Percentiles rank a stretch among this genome's conserved stretches.
phyloP scores from a whole-genome alignment of 2,329 filamentous ascomycete species.

The Microdochium bolleyi region DNA sequence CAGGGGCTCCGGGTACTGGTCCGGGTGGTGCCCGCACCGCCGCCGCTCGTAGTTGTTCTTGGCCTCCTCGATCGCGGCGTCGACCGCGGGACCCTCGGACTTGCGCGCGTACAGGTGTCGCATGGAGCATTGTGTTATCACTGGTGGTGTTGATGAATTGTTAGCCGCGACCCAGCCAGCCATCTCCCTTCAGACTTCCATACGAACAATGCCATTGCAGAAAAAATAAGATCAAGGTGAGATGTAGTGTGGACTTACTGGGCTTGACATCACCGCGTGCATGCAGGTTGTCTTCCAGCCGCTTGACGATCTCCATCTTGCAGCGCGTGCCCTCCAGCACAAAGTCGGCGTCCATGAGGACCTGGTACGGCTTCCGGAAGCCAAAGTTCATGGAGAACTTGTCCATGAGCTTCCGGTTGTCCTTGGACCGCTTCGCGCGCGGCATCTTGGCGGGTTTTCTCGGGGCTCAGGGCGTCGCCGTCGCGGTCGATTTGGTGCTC shows the following conservation, averaged over 20 bases:
- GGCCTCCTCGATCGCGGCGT: constrained; percentile 61
- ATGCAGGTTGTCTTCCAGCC: constrained; percentile 75
- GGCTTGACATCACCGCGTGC: constrained; percentile 66
- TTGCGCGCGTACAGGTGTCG: constrained; percentile 65
- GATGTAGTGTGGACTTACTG: constrained; percentile 41
- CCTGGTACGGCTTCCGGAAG: constrained; percentile 91
- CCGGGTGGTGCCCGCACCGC: constrained; percentile 69
- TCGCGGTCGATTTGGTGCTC: too few relatives aligned
- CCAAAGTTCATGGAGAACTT: constrained; percentile 81
- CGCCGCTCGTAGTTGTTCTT: constrained; percentile 66
- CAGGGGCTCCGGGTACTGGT: constrained; percentile 63
- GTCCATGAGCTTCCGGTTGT: constrained; percentile 88
- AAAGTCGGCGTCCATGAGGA: constrained; percentile 81
- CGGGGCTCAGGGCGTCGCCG: too few relatives aligned
- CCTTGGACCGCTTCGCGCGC: constrained; percentile 58
- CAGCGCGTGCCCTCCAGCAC: constrained; percentile 72
- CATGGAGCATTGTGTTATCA: constrained; percentile 78
- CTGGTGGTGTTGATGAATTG: constrained; percentile 21
- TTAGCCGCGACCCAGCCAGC: too few relatives aligned
- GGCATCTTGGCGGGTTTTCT: constrained; percentile 16
- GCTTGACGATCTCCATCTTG: constrained; percentile 80
- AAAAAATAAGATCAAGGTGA: neutral
- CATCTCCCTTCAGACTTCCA: neutral
- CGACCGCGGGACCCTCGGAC: constrained; percentile 39
- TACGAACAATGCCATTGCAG: constrained; percentile 1